Conservation (phyloP, 768 basidiomycete genomes). For the Xerocomellus amylosporus region DNA sequence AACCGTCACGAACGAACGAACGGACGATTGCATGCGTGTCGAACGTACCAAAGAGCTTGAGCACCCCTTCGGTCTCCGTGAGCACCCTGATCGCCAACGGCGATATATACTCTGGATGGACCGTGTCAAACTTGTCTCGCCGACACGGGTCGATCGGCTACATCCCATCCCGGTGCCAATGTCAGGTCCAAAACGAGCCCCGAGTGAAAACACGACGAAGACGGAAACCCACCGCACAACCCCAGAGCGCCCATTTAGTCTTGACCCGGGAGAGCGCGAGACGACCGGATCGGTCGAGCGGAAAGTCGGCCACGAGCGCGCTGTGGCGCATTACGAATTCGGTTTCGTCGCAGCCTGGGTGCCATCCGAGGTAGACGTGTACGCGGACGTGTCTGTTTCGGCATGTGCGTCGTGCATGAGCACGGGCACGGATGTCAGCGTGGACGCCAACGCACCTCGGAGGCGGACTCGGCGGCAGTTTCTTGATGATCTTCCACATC, state of each 20-base stretch:
- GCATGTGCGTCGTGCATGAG: too few species aligned
- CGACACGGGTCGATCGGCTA: conserved; percentile 26
- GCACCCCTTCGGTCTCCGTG: conserved; percentile 23
- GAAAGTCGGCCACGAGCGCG: conserved; percentile 28
- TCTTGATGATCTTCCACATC: conserved; percentile 24
- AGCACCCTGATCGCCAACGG: conserved; percentile 28
- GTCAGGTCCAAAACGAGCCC: too few species aligned
- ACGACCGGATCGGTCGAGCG: conserved; percentile 23
- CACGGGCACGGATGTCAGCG: too few species aligned
- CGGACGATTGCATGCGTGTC: too few species aligned
- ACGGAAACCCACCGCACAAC: conserved; percentile 18
- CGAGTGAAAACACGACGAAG: too few species aligned
- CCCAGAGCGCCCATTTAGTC: conserved; percentile 23
- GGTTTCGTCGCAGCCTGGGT: conserved; percentile 27
- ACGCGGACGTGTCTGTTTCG: conserved; percentile 30
- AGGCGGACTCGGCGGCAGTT: conserved; percentile 17
- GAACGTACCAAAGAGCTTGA: conserved; percentile 27
- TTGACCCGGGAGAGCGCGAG: conserved; percentile 16
- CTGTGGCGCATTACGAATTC: conserved; percentile 27
- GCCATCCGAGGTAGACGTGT: conserved; percentile 31
- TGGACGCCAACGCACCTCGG: conserved; percentile 12
- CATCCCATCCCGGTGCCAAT: too few species aligned
- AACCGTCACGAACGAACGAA: not conserved
- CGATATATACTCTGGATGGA: conserved; percentile 25
- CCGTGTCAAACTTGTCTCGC: conserved; percentile 16